A percentile compares a stretch with the other conserved stretches of the same genome.
These are phyloP conservation scores for Hyaloscypha hepaticicola DNA, from an alignment of 495 filamentous ascomycete species.

Conservation along the genomic window DNA sequence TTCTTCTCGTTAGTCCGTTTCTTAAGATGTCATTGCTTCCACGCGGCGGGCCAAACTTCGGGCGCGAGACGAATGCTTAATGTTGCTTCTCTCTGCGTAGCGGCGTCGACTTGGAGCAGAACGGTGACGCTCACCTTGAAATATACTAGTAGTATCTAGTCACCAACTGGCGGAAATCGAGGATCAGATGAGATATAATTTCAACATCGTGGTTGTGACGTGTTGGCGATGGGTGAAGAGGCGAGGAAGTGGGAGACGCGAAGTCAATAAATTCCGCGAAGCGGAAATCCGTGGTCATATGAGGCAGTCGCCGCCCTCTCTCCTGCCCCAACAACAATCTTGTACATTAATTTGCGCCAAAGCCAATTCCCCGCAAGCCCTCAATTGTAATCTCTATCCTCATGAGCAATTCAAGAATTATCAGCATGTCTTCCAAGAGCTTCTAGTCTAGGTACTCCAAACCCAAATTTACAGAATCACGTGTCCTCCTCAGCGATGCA, in stretches of 20 bases:
- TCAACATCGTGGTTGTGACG: not conserved
- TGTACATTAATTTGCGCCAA: too few relatives aligned
- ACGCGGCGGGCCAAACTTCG: not conserved
- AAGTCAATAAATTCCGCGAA: not conserved
- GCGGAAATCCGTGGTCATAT: too few relatives aligned
- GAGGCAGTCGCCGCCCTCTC: too few relatives aligned
- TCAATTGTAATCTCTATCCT: too few relatives aligned
- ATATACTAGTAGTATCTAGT: not conserved
- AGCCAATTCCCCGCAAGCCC: too few relatives aligned
- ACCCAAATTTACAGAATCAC: too few relatives aligned
- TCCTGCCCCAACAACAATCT: too few relatives aligned
- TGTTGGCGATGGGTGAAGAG: not conserved
- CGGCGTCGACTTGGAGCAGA: not conserved
- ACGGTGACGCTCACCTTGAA: not conserved
- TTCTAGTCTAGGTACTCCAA: too few relatives aligned
- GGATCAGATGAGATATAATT: not conserved
- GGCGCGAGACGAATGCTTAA: not conserved
- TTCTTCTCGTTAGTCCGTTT: not conserved
- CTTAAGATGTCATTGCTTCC: not conserved
- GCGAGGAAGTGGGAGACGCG: not conserved
- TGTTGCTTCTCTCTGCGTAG: not conserved
- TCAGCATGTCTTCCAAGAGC: too few relatives aligned
- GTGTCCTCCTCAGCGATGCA: too few relatives aligned
- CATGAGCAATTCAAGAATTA: too few relatives aligned
- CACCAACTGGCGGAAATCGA: not conserved